A percentile compares a stretch with the other conserved stretches of the same genome.
Evolutionary conservation across 140 eudicot genomes (phyloP).

Genomic region (Cichorium intybus): DNA sequence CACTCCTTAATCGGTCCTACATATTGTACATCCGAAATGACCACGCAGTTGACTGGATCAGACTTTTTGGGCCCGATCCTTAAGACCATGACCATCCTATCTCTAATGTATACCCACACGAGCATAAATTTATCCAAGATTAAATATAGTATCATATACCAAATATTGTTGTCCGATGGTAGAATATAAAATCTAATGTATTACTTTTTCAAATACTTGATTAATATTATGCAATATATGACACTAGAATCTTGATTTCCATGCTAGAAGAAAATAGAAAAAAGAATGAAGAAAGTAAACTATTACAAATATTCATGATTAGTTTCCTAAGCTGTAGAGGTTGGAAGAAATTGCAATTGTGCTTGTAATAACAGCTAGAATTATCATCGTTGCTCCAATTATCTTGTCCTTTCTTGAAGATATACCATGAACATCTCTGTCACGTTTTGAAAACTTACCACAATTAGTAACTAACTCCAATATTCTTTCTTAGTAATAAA

Average conservation of each 20-base stretch:
- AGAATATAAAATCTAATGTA: too few species aligned
- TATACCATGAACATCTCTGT: conserved; percentile 84
- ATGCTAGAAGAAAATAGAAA: neutral
- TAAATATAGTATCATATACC: too few species aligned
- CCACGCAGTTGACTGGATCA: too few species aligned
- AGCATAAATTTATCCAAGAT: too few species aligned
- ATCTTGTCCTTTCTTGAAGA: conserved; percentile 69
- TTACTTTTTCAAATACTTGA: neutral
- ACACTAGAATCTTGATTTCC: neutral
- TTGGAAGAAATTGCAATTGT: conserved; percentile 70
- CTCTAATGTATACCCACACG: too few species aligned
- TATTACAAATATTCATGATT: conserved; percentile 3
- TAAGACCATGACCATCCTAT: too few species aligned
- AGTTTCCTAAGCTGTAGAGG: conserved; percentile 47
- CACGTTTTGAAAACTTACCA: neutral
- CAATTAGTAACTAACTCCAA: neutral
- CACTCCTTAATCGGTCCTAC: too few species aligned
- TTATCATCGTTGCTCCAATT: conserved; percentile 66
- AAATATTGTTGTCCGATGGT: too few species aligned
- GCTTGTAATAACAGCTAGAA: conserved; percentile 60
- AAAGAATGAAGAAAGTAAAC: neutral
- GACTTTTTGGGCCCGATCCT: too few species aligned
- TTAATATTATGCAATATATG: conserved; percentile 1
- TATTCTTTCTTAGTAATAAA: too few species aligned
- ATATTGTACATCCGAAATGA: too few species aligned